phyloP scores from a whole-genome alignment of 2,329 filamentous ascomycete species.

The Golovinomyces cichoracearum region DNA sequence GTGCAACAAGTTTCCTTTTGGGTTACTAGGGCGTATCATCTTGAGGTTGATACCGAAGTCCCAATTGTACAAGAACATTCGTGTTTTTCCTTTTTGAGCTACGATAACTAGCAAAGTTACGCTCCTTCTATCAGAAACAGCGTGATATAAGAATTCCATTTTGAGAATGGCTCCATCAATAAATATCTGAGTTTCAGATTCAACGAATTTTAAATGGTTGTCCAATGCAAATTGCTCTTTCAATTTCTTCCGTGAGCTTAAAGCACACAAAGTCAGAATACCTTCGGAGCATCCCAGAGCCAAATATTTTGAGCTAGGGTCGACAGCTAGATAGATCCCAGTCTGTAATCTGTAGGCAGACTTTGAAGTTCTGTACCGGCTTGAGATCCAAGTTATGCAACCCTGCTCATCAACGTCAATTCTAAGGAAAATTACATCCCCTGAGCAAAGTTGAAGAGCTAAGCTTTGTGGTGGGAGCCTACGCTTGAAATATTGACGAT shows the following conservation, averaged over 20 bases:
- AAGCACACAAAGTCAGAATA: constrained; percentile 44
- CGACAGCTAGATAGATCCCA: constrained; percentile 44
- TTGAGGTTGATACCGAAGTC: constrained; percentile 24
- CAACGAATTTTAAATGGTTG: constrained; percentile 32
- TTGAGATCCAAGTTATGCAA: constrained; percentile 18
- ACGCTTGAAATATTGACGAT: constrained; percentile 6
- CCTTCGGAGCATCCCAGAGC: constrained; percentile 46
- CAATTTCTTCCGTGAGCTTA: constrained; percentile 30
- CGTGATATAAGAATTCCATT: constrained; percentile 63
- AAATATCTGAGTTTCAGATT: constrained; percentile 13
- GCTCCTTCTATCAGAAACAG: constrained; percentile 35
- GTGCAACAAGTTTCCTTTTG: constrained; percentile 24
- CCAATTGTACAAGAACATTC: constrained; percentile 36
- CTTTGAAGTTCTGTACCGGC: constrained; percentile 28
- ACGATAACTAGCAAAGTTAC: constrained; percentile 51
- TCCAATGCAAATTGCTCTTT: constrained; percentile 22
- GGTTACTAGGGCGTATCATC: constrained; percentile 21
- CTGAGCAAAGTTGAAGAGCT: constrained; percentile 47
- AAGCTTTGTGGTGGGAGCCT: constrained; percentile 52
- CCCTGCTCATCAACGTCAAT: constrained; percentile 23
- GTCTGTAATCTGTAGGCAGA: constrained; percentile 26
- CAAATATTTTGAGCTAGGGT: constrained; percentile 44
- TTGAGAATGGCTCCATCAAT: constrained; percentile 55
- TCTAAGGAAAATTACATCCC: constrained; percentile 54
- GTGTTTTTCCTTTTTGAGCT: constrained; percentile 22